Evolutionary conservation across 2,329 filamentous ascomycete genomes (phyloP).

Genomic region (Ophiostoma triangulosporum): DNA sequence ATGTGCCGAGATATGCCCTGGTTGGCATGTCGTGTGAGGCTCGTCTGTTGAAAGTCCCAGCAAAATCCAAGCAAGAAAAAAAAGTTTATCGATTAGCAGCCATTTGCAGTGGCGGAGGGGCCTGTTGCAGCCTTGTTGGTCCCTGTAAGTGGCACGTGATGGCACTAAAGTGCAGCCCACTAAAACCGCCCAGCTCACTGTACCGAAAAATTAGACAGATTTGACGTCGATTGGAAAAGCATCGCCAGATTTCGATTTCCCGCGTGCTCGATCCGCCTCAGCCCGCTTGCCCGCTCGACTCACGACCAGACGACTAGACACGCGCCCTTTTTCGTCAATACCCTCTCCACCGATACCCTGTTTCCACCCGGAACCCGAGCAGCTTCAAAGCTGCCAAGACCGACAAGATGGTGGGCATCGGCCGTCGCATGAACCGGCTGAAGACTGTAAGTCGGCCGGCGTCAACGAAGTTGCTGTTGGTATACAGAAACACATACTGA

Average conservation of each 20-base stretch:
- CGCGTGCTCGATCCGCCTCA: background rate
- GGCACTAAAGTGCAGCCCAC: background rate
- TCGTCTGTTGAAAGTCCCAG: background rate
- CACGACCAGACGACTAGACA: background rate
- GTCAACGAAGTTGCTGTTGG: too few relatives aligned
- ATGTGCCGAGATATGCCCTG: background rate
- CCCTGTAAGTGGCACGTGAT: conserved; percentile 3
- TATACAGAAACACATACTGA: background rate
- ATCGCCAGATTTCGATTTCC: background rate
- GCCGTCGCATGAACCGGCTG: conserved; percentile 61
- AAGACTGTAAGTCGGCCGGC: conserved; percentile 42
- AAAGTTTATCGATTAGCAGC: background rate
- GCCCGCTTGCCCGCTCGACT: background rate
- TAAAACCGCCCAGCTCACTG: background rate
- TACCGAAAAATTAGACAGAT: background rate
- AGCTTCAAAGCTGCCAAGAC: background rate
- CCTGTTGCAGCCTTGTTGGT: background rate
- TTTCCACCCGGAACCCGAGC: background rate
- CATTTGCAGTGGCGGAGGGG: background rate
- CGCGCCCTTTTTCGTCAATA: background rate
- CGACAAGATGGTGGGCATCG: conserved; percentile 28
- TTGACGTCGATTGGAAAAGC: background rate
- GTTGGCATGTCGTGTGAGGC: background rate
- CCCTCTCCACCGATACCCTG: background rate
- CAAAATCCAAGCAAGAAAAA: too few relatives aligned